Base-by-base conservation (phyloP, 106 monocot genomes). In the Dioscorea dumetorum region DNA sequence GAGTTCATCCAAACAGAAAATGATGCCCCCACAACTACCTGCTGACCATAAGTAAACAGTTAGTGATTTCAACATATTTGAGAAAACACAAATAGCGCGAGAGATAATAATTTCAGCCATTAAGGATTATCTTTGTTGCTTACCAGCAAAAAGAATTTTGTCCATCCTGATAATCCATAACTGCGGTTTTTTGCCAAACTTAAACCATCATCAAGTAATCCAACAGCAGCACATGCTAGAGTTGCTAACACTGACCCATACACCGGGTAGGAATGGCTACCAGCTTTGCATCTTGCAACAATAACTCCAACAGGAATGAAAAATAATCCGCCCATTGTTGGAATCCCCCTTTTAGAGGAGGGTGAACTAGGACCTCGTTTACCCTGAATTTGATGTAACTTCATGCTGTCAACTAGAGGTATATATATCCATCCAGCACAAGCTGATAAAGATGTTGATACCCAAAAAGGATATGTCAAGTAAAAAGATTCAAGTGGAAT, bases 301-400 rank as follows among this genome's bases (percentile, higher is more conserved):
- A 62, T 19, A 34, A 97, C 56, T 12, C 91, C 91, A 67, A 97
- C 63, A 22, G 95, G 95, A 73, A 97, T 70, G 67, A 97, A 91
- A 67, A 84, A 89, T 49, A 97, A 68, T 48, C 95, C 95, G 60
- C 91, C 95, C 86, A 91, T 87, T 71, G 88, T 84, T 22, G 91
- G 84, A 28, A 69, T 71, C 68, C 66, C 75, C 33, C 51, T 82
- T 73, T 80, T 79, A 52, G 53, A 69, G 21, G 63, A 77, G 76
- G 77, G 76, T 53, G 72, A 73, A 69, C 16, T 53, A 33, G 81
- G 67, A 18, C 72, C 71, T 72, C 72, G 74, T 77, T 82, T 78
- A 49, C 73, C 76, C 60, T 78, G 52, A 18, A 89, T 54, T 49
- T 82, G 83, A 68, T 91, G 76, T 61, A 91, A 74, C 64, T 77